A percentile compares a stretch with the other conserved stretches of the same genome.
phyloP scores from a whole-genome alignment of 192 early-diverging fungal species.

The Phycomyces blakesleeanus region DNA sequence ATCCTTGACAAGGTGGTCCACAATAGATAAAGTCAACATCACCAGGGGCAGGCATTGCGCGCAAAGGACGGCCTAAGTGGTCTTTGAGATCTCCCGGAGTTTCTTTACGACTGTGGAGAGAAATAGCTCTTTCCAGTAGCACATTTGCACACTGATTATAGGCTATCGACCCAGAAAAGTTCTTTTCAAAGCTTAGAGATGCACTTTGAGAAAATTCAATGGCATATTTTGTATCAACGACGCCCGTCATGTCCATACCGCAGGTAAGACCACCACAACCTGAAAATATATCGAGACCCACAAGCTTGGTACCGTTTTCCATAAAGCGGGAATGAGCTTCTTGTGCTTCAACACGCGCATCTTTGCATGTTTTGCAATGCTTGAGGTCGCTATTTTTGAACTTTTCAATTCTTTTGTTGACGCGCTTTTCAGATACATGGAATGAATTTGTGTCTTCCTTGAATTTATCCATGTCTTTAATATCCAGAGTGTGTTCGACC shows the following conservation, averaged over 20 bases:
- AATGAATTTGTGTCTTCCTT: constrained; percentile 52
- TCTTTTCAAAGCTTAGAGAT: constrained; percentile 56
- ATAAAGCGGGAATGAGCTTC: not conserved
- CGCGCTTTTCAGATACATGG: constrained; percentile 29
- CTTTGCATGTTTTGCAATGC: constrained; percentile 18
- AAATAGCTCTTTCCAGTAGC: constrained; percentile 61
- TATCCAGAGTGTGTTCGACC: constrained; percentile 44
- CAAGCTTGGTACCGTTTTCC: constrained; percentile 25
- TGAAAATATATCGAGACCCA: constrained; percentile 64
- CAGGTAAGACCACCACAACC: constrained; percentile 68
- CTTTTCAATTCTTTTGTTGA: not conserved
- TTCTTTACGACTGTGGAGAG: constrained; percentile 36
- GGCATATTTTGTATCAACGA: constrained; percentile 59
- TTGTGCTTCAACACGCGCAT: constrained; percentile 23
- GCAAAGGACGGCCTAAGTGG: constrained; percentile 34
- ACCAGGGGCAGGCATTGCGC: constrained; percentile 57
- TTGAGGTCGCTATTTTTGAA: not conserved
- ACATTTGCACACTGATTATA: constrained; percentile 62
- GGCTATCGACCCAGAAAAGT: constrained; percentile 56
- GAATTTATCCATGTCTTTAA: constrained; percentile 37
- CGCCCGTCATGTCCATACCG: constrained; percentile 54
- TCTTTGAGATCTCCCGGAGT: constrained; percentile 30
- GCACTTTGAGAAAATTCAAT: constrained; percentile 61
- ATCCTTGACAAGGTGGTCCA: constrained; percentile 73
- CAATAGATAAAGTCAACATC: constrained; percentile 71